These are phyloP conservation scores for Myxozyma neglecta DNA, from an alignment of 805 yeast species.

Conservation along the genomic window DNA sequence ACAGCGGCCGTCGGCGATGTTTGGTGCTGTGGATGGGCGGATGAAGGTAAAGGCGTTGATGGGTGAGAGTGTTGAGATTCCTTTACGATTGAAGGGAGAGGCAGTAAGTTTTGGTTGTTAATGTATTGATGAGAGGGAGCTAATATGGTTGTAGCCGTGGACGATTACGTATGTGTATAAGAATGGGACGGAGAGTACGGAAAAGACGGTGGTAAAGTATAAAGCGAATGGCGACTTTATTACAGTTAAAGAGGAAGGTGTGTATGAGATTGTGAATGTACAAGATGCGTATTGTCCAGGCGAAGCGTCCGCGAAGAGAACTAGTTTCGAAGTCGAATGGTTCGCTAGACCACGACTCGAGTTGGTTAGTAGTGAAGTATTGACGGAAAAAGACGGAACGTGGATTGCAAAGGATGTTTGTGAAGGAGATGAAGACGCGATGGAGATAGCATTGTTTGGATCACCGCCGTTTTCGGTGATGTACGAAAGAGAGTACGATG, in stretches of 20 bases:
- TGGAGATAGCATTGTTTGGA: conserved; percentile 53
- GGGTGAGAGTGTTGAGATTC: conserved; percentile 60
- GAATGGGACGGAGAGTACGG: not conserved
- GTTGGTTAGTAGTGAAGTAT: conserved; percentile 41
- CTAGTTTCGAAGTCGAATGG: conserved; percentile 46
- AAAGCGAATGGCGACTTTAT: conserved; percentile 38
- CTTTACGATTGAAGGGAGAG: conserved; percentile 59
- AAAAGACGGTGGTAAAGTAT: conserved; percentile 4
- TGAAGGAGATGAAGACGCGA: conserved; percentile 49
- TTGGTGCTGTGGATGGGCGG: conserved; percentile 45
- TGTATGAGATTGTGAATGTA: conserved; percentile 48
- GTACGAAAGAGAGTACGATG: conserved; percentile 19
- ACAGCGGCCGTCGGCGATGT: conserved; percentile 62
- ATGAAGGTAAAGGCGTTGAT: conserved; percentile 43
- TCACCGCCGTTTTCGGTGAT: conserved; percentile 22
- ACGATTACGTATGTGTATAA: conserved; percentile 35
- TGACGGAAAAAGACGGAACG: conserved; percentile 33
- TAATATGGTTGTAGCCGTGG: conserved; percentile 43
- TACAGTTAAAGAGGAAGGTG: conserved; percentile 48
- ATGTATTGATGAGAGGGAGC: too few species aligned
- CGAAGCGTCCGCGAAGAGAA: conserved; percentile 23
- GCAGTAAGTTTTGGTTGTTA: conserved; percentile 34
- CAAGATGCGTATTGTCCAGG: conserved; percentile 57
- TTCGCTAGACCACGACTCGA: conserved; percentile 49
- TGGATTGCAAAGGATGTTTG: conserved; percentile 47